Evolutionary conservation across 257 asterid species (phyloP), one percentile per base, ranked within the genome.

Genomic region (Plectranthus barbatus): DNA sequence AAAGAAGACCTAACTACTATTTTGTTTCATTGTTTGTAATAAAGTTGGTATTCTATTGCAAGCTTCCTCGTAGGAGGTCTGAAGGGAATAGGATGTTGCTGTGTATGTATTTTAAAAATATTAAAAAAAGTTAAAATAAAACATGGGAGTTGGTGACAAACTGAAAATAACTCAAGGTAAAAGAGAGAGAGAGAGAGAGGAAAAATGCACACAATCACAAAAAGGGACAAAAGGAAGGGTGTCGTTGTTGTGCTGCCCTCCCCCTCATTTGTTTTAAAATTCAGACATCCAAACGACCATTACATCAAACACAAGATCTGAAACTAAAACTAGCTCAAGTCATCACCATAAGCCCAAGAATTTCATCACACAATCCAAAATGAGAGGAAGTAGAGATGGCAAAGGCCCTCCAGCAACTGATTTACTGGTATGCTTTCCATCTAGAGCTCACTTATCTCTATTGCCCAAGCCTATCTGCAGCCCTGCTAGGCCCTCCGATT

Each of bases 381-480:
- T 86, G 95, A 84, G 67, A 74, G 69, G 67, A 76, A 69, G 74
- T 21, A 90, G 88, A 84, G 87, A 80, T 37, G 80, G 83, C 60
- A 91, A 81, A 73, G 96, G 90, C 26, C 90, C 89, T 46, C 87
- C 88, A 0, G 60, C 98, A 12, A 68, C 94, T 3, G 96, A 91
- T 78, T 76, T 91, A 9, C 75, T 91, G 31, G 91, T 91, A 0
- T 88, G 98, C 57, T 88, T 91, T 71, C 98, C 98, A 1, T 23
- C 98, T 13, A 80, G 96, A 73, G 86, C 91, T 20, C 98, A 83
- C 67, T 52, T 88, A n/a, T 78, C 81, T 1, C 79, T 88, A 13
- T 76, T 86, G 95, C 98, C 98, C 0, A 91, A 86, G 72, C 83
- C 90, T 21, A 76, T 88, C 33, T 86, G 94, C 72, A 91, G 98